Percentiles rank a stretch among this genome's conserved stretches.
These are phyloP conservation scores for Primulina eburnea DNA, from an alignment of 257 asterid genomes.

Conservation along the genomic window DNA sequence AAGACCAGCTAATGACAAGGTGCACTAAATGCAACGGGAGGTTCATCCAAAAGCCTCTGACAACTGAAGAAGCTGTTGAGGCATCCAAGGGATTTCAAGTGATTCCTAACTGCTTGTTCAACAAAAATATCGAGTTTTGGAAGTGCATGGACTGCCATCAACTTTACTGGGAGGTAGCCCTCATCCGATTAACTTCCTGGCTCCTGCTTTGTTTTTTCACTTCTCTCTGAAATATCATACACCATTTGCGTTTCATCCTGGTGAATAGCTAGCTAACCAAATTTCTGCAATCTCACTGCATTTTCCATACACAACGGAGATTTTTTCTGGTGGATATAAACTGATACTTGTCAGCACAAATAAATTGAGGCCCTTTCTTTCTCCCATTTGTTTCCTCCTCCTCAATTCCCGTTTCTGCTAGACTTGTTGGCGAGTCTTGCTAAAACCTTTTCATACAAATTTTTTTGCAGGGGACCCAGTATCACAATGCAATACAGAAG, in stretches of 20 bases:
- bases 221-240: not conserved
- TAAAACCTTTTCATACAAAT: constrained; percentile 17
- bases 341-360: not conserved
- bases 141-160: constrained; percentile 91
- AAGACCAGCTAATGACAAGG: constrained; percentile 84
- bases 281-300: not conserved
- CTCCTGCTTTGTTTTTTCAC: not conserved
- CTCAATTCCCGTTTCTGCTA: not conserved
- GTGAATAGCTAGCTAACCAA: not conserved
- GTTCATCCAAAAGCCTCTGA: constrained; percentile 85
- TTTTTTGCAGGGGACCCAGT: constrained; percentile 75
- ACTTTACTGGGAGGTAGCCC: constrained; percentile 90
- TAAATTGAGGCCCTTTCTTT: not conserved
- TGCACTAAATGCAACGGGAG: constrained; percentile 88
- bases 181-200: not conserved
- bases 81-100: constrained; percentile 95
- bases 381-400: not conserved
- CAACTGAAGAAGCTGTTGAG: constrained; percentile 90
- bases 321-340: not conserved
- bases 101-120: constrained; percentile 84
- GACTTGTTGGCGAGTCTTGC: constrained; percentile 3
- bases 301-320: not conserved
- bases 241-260: not conserved
- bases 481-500: constrained; percentile 87
- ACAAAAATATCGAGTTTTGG: constrained; percentile 84